Percentiles rank a stretch among this genome's conserved stretches.
Conservation (phyloP, 345 rosid genomes). For the Linum lewisii region DNA sequence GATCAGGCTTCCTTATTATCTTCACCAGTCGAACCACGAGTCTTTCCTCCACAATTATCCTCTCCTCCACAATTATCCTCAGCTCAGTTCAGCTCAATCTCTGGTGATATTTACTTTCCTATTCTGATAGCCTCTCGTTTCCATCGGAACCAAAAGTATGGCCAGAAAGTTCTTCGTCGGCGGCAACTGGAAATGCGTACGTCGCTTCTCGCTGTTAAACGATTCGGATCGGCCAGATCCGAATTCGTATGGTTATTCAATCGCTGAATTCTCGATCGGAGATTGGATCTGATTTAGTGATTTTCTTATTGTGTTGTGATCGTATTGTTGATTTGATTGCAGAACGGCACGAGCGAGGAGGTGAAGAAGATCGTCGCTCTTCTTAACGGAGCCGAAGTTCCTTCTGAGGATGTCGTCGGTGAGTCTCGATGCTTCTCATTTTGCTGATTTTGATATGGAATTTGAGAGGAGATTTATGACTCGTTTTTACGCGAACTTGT, state of each 20-base stretch:
- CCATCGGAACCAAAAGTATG: slow-evolving; percentile 22
- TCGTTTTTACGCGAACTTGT: background rate
- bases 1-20: too few relatives aligned
- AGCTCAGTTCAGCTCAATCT: too few relatives aligned
- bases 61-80: too few relatives aligned
- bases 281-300: background rate
- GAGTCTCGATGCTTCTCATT: slow-evolving; percentile 14
- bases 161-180: slow-evolving; percentile 84
- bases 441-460: too few relatives aligned
- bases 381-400: slow-evolving; percentile 65
- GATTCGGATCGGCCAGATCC: background rate
- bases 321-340: slow-evolving; percentile 10
- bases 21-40: too few relatives aligned
- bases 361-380: slow-evolving; percentile 78
- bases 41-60: too few relatives aligned
- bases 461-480: background rate
- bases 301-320: background rate
- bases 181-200: slow-evolving; percentile 98
- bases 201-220: slow-evolving; percentile 15
- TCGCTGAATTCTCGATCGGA: background rate
- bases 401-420: slow-evolving; percentile 72
- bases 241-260: background rate
- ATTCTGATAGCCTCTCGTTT: too few relatives aligned
- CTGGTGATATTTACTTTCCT: too few relatives aligned
- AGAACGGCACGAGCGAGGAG: slow-evolving; percentile 85